phyloP scores from a whole-genome alignment of 2,329 filamentous ascomycete species.

The Ophiostoma triangulosporum region DNA sequence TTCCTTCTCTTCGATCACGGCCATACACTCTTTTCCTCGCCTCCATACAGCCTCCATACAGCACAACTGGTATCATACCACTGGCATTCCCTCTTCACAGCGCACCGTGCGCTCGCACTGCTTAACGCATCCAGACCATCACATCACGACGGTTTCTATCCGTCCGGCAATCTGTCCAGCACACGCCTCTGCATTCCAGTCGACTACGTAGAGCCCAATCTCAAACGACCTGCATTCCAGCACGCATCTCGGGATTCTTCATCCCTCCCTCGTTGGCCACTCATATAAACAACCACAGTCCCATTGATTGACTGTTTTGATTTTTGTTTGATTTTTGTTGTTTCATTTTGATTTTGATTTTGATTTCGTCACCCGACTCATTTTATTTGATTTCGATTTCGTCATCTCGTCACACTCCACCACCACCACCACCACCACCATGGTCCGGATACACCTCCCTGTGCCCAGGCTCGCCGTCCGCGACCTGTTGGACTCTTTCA shows the following conservation, averaged over 20 bases:
- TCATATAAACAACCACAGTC: neutral
- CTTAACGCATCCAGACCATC: neutral
- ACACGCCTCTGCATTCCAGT: too few relatives aligned
- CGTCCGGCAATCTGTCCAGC: too few relatives aligned
- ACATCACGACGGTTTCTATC: neutral
- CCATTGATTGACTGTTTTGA: neutral
- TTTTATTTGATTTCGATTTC: neutral
- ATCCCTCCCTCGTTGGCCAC: neutral
- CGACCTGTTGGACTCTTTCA: slow-evolving; percentile 12
- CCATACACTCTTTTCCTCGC: neutral
- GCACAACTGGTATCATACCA: neutral
- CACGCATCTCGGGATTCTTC: neutral
- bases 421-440: neutral
- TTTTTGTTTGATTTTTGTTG: neutral
- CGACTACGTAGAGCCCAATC: neutral
- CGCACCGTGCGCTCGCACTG: neutral
- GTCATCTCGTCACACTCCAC: neutral
- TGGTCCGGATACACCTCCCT: neutral
- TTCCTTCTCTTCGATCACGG: slow-evolving; percentile 2
- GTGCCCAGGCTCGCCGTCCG: neutral
- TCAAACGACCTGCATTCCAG: slow-evolving; percentile 7
- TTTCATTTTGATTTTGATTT: neutral
- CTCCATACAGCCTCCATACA: neutral
- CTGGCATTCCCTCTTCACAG: neutral
- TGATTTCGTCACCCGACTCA: neutral